Evolutionary conservation across 2,329 filamentous ascomycete species (phyloP), one percentile per base, ranked within the genome.

Genomic region (Sordariomycetes sp.): DNA sequence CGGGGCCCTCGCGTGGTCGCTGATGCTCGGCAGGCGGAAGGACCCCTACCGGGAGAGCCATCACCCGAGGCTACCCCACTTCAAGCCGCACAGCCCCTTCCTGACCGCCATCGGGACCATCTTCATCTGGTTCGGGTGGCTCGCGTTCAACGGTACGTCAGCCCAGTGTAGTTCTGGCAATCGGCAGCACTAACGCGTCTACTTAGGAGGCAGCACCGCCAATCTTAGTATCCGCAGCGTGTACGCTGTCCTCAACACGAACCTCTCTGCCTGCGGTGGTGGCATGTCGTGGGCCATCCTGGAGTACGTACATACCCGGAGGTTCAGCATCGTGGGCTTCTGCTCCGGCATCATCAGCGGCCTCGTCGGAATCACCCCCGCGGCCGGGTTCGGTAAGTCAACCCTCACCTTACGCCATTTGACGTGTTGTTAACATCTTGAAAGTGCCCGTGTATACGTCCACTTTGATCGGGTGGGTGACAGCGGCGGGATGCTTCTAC

Each of bases 61-160:
- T 62, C 71, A 74, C 53, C 64, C 60, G 4, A 57, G n/a, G 37
- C 34, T 64, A 50, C 54, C 65, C 1, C 65, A 68, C 56, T 71
- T 67, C 60, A 83, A 80, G 66, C 78, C 82, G 1, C 83, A 87
- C 66, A 86, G 85, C 67, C 79, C 82, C 0, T 79, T 81, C 0
- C 74, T 87, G 1, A 81, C 87, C 63, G 83, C 82, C 62, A 74
- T 87, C 2, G 83, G 83, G 1, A 87, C 83, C 1, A 73, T 84
- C 1, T 71, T 87, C 48, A 85, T 87, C 60, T 87, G 83, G 82
- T 84, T 86, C 60, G 82, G 79, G 1, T 80, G 78, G 78, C 77
- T 79, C 57, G 77, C 75, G 0, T 80, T 80, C 66, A 80, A 80
- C 60, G 77, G 79, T 1, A 8, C 18, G 35, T 34, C 22, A 28